Percentiles rank a stretch among this genome's conserved stretches.
Conservation (phyloP, 768 basidiomycete species). For the Dioszegia hungarica region DNA sequence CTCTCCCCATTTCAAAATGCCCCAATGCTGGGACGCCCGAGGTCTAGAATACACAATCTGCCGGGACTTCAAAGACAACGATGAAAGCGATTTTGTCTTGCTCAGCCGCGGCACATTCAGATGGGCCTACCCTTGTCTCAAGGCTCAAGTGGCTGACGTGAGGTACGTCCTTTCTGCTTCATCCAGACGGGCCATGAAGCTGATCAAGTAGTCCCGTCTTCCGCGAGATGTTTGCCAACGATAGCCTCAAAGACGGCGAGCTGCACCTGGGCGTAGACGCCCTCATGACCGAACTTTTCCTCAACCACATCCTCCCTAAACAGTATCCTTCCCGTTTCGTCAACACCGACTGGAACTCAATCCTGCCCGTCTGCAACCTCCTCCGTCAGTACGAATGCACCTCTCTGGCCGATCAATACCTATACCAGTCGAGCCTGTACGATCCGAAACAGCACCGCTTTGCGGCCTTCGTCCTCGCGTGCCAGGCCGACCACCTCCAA, state of each 20-base stretch:
- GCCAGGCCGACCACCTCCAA: not conserved
- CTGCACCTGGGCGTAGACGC: not conserved
- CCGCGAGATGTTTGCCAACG: not conserved
- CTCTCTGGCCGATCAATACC: not conserved
- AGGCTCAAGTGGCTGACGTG: not conserved
- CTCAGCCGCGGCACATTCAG: not conserved
- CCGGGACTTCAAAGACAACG: not conserved
- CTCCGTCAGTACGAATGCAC: not conserved
- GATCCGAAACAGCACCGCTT: not conserved
- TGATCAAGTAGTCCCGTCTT: not conserved
- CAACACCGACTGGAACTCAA: too few species aligned
- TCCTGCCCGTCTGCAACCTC: not conserved
- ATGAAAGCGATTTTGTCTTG: not conserved
- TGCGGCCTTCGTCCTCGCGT: not conserved
- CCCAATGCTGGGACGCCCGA: too few species aligned
- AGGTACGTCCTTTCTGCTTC: not conserved
- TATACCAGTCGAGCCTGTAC: not conserved
- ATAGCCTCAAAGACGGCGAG: not conserved
- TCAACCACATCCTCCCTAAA: too few species aligned
- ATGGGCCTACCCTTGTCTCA: not conserved
- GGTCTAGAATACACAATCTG: too few species aligned
- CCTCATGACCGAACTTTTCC: not conserved
- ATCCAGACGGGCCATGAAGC: not conserved
- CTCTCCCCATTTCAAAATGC: too few species aligned
- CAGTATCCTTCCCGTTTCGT: too few species aligned